Evolutionary conservation across 2,329 filamentous ascomycete genomes (phyloP).

Genomic region (Trichoderma cornu-damae): DNA sequence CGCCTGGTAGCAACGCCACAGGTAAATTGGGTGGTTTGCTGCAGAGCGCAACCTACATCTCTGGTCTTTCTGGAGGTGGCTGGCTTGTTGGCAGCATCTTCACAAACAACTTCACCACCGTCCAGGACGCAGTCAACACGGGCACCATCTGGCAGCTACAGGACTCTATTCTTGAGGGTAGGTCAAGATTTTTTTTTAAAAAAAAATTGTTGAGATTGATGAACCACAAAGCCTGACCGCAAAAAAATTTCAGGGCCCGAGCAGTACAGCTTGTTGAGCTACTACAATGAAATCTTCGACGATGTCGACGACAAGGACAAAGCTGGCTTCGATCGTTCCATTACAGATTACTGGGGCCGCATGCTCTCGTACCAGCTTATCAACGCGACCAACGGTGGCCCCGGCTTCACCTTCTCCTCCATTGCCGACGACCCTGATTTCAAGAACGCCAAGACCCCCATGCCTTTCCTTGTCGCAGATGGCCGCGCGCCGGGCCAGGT

Average conservation of each 20-base stretch:
- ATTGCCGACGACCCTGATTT: constrained; percentile 43
- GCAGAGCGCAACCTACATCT: constrained; percentile 74
- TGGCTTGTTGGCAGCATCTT: constrained; percentile 83
- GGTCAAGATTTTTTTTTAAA: too few species aligned
- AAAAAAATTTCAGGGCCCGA: constrained; percentile 32
- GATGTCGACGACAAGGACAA: constrained; percentile 36
- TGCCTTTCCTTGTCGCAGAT: constrained; percentile 48
- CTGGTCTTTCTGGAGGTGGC: constrained; percentile 74
- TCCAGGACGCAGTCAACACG: constrained; percentile 35
- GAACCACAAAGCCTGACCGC: background rate
- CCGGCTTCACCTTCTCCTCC: constrained; percentile 76
- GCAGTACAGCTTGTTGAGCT: constrained; percentile 35
- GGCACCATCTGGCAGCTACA: constrained; percentile 39
- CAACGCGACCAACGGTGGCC: constrained; percentile 68
- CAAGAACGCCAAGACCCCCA: constrained; percentile 38
- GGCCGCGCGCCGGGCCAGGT: constrained; percentile 41
- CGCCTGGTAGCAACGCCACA: constrained; percentile 38
- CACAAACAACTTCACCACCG: constrained; percentile 75
- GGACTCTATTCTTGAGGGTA: constrained; percentile 38
- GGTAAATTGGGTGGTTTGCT: constrained; percentile 76
- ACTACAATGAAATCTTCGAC: constrained; percentile 36
- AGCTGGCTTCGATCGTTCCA: constrained; percentile 50
- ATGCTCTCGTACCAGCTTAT: constrained; percentile 83
- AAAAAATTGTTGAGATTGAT: background rate
- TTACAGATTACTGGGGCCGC: constrained; percentile 88